Percentiles rank a stretch among this genome's conserved stretches.
These are phyloP conservation scores for Fusarium illudens DNA, from an alignment of 2,329 filamentous ascomycete genomes.

Conservation along the genomic window DNA sequence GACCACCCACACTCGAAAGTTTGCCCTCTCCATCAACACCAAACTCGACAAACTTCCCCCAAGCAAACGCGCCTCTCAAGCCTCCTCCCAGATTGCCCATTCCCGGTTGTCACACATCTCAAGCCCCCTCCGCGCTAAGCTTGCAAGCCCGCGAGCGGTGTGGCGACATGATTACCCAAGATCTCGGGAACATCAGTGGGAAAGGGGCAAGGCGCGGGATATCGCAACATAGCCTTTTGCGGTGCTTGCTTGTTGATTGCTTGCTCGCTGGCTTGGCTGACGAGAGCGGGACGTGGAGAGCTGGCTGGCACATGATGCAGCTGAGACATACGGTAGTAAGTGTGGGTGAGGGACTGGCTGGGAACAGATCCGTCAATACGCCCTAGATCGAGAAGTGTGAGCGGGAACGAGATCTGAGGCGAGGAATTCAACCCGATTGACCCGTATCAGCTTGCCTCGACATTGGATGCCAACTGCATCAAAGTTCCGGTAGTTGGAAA, in stretches of 20 bases:
- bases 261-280: background rate
- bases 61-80: background rate
- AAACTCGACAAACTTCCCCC: background rate
- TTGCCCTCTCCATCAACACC: background rate
- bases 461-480: background rate
- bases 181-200: background rate
- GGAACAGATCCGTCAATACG: conserved; percentile 9
- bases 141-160: background rate
- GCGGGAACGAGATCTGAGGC: conserved; percentile 28
- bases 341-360: conserved; percentile 15
- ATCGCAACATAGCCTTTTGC: conserved; percentile 1
- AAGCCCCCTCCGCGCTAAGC: background rate
- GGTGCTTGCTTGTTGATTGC: background rate
- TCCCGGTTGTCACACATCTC: background rate
- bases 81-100: background rate
- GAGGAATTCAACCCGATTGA: conserved; percentile 22
- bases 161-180: conserved; percentile 1
- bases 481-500: background rate
- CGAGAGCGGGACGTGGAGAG: background rate
- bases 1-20: background rate
- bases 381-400: conserved; percentile 15
- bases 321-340: background rate
- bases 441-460: background rate
- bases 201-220: background rate
- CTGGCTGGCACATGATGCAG: conserved; percentile 7